Evolutionary conservation across 129 eudicot species (phyloP).

Genomic region (Solidago caesia): DNA sequence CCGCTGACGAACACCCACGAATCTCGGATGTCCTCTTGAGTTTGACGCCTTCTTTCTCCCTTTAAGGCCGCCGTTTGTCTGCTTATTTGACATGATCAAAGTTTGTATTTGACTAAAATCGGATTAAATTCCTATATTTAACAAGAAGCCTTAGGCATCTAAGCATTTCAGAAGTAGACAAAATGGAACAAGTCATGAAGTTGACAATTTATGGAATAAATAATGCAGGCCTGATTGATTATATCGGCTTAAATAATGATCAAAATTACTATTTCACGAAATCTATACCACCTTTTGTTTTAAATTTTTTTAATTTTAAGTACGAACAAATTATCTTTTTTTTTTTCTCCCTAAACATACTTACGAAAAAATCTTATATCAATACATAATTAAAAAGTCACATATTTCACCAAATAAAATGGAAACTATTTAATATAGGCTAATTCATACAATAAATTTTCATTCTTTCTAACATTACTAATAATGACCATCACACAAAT

Average conservation of each 20-base stretch:
- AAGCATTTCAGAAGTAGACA: constrained; percentile 14
- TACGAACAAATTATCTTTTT: no score
- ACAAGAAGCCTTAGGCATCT: constrained; percentile 16
- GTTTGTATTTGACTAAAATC: neutral
- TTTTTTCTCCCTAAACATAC: no score
- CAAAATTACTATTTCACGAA: no score
- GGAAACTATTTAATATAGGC: no score
- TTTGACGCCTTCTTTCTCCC: constrained; percentile 28
- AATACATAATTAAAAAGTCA: no score
- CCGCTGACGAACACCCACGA: constrained; percentile 32
- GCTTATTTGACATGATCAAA: constrained; percentile 12
- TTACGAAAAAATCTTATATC: no score
- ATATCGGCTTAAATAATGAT: neutral
- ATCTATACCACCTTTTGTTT: no score
- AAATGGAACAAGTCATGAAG: constrained; percentile 18
- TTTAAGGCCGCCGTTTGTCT: constrained; percentile 5
- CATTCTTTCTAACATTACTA: no score
- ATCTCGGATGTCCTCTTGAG: constrained; percentile 33
- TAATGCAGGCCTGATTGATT: constrained; percentile 20
- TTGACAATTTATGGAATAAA: constrained; percentile 14
- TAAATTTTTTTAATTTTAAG: no score
- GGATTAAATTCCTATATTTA: constrained; percentile 9
- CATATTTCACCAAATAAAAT: no score
- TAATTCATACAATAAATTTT: no score
- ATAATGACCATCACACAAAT: no score